phyloP scores from a whole-genome alignment of 495 filamentous ascomycete genomes.

The Aspergillus sclerotiicarbonarius region DNA sequence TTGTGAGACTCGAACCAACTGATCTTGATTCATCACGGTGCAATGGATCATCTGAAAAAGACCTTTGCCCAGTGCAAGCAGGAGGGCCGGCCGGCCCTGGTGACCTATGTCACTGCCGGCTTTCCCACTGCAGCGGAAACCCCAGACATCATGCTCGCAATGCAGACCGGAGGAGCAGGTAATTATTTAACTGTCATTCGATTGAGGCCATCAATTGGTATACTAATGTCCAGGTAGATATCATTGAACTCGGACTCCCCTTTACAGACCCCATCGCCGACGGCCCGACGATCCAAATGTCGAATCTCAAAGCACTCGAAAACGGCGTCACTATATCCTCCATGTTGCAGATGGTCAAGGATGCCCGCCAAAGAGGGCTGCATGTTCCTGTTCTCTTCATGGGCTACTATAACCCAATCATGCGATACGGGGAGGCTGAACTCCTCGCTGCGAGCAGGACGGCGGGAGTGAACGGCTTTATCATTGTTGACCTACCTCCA shows the following conservation, averaged over 20 bases:
- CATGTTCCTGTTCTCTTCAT: conserved; percentile 76
- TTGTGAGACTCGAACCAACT: neutral
- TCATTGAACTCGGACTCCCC: conserved; percentile 60
- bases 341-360: conserved; percentile 67
- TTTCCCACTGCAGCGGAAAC: conserved; percentile 71
- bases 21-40: neutral
- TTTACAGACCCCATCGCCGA: conserved; percentile 91
- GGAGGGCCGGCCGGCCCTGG: conserved; percentile 56
- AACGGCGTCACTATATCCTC: conserved; percentile 73
- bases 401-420: conserved; percentile 88
- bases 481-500: conserved; percentile 82
- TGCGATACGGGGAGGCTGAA: conserved; percentile 70
- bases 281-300: conserved; percentile 80
- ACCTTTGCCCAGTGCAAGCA: conserved; percentile 70
- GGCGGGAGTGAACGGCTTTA: conserved; percentile 84
- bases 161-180: conserved; percentile 88
- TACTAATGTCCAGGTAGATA: conserved; percentile 9
- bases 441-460: conserved; percentile 69
- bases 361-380: conserved; percentile 65
- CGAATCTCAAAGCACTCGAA: conserved; percentile 72
- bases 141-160: conserved; percentile 70
- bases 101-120: conserved; percentile 90
- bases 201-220: neutral
- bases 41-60: conserved; percentile 6
- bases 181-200: conserved; percentile 15